Base-by-base conservation (phyloP, 768 basidiomycete genomes). In the Russula ochroleuca region DNA sequence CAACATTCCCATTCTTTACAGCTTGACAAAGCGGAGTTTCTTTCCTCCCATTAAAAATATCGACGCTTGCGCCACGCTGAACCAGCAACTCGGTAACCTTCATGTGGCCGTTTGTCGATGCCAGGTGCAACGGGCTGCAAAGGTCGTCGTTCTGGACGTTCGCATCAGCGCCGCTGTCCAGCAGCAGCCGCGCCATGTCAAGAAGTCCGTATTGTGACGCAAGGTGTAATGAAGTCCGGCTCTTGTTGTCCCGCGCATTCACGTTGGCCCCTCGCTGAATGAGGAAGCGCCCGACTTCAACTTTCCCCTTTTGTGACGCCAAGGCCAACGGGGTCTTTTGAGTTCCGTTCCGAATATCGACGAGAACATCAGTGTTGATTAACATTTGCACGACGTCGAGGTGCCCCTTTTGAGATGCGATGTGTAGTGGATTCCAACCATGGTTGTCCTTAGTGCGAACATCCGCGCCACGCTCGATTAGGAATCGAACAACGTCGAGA, bases 11-110 rank as follows among this genome's bases (percentile, higher is more conserved):
- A 23, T 37, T 13, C 15, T 31, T 11, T 2, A 51, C 47, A n/a
- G 57, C 57, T 33, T n/a, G n/a, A 28, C 59, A 23, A 5, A 64
- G 56, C n/a, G 61, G 54, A 2, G 55, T 62, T 17, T 57, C 25
- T 37, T 23, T 13, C 21, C 2, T 17, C 1, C 28, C 23, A 19
- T 38, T 59, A 8, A 19, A 14, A 5, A 14, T 9, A 13, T 49
- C 23, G 35, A 59, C 37, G 3, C 5, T 40, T n/a, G 57, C 48
- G 5, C 37, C 48, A 59, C 13, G 57, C 25, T 40, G 35, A 19
- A 59, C 13, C 13, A 59, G 37, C 10, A 59, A 49, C 17, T 31
- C 5, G 35, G 13, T 37, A 6, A 59, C 3, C 23, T 23, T 8
- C 15, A 38, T 3, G 23, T 59, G 47, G 5, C 47, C 47, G 5